Evolutionary conservation across 2,329 filamentous ascomycete species (phyloP).

Genomic region (Aspergillus sp.): DNA sequence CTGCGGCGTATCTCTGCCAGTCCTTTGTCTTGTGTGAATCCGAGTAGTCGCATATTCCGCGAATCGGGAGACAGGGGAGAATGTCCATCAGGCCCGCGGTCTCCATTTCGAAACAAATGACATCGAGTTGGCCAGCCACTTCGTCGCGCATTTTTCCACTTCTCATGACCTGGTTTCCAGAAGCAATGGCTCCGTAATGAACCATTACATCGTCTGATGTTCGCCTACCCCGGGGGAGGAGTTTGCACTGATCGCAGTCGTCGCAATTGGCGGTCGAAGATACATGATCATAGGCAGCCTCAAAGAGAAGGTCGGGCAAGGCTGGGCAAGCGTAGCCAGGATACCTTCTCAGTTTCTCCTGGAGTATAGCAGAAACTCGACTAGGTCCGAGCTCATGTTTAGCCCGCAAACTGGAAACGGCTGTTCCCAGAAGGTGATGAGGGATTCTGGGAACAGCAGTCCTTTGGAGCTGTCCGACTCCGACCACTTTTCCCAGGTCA

Average conservation of each 20-base stretch:
- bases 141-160: slow-evolving; percentile 1
- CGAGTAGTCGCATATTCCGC: slow-evolving; percentile 44
- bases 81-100: slow-evolving; percentile 10
- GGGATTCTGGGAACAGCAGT: background rate
- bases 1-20: slow-evolving; percentile 40
- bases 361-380: background rate
- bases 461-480: background rate
- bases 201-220: background rate
- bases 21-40: slow-evolving; percentile 41
- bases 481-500: background rate
- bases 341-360: background rate
- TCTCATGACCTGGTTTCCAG: slow-evolving; percentile 27
- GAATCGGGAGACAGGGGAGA: slow-evolving; percentile 39
- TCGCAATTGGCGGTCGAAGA: background rate
- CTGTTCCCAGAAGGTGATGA: background rate
- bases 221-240: background rate
- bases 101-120: slow-evolving; percentile 35
- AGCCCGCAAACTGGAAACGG: background rate
- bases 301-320: background rate
- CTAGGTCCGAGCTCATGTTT: background rate
- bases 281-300: background rate
- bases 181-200: slow-evolving; percentile 15
- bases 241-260: background rate
- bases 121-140: background rate
- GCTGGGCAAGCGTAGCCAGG: background rate